phyloP scores from a whole-genome alignment of 768 basidiomycete species.

The Megacollybia marginata region DNA sequence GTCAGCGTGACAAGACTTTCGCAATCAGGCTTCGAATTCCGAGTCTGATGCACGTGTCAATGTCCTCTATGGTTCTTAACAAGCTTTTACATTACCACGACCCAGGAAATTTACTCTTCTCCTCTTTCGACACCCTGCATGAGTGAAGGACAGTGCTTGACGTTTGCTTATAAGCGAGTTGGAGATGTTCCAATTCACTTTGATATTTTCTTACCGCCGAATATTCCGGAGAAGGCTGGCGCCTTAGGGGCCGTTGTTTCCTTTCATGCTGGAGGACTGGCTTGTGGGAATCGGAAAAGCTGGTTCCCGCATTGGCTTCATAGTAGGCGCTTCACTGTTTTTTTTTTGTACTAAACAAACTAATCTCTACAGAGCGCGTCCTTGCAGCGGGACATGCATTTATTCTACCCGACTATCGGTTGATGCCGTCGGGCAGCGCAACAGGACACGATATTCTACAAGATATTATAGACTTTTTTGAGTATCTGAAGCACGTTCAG shows the following conservation, averaged over 20 bases:
- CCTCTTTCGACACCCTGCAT: too few species aligned
- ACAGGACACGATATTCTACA: slow-evolving; percentile 52
- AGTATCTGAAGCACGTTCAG: slow-evolving; percentile 28
- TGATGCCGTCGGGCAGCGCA: slow-evolving; percentile 39
- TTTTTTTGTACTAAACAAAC: background rate
- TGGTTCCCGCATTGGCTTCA: slow-evolving; percentile 66
- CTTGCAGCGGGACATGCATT: slow-evolving; percentile 42
- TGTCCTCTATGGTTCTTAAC: background rate
- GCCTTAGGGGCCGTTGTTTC: slow-evolving; percentile 29
- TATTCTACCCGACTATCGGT: slow-evolving; percentile 56
- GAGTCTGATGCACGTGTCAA: background rate
- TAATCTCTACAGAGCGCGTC: slow-evolving; percentile 32
- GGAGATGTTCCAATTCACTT: background rate
- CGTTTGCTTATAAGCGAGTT: too few species aligned
- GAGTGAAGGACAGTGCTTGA: too few species aligned
- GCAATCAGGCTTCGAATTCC: background rate
- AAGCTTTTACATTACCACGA: background rate
- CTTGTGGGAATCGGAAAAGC: slow-evolving; percentile 47
- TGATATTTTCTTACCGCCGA: background rate
- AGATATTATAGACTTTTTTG: slow-evolving; percentile 52
- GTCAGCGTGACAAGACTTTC: too few species aligned
- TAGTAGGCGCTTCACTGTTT: slow-evolving; percentile 24
- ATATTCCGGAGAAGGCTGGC: background rate
- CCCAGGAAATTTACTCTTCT: too few species aligned
- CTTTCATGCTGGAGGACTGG: slow-evolving; percentile 51